Base-by-base conservation (phyloP, 352 stramenopile genomes). In the Phytophthora tentaculata region DNA sequence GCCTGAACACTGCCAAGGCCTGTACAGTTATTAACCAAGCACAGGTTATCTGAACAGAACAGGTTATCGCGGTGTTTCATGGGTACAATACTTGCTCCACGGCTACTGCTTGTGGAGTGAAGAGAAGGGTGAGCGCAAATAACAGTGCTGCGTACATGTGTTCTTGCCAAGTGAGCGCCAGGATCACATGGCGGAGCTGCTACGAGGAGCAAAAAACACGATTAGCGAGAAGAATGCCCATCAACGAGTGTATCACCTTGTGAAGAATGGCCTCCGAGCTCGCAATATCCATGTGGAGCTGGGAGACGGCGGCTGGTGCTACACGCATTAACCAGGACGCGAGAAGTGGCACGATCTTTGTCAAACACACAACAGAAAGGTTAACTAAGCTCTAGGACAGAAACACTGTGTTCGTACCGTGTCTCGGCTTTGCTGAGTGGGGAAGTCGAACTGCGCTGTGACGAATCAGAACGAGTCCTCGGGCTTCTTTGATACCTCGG, bases 61-160 rank as follows among this genome's bases (percentile, higher is more conserved):
- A n/a, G 5, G 35, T 43, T 6, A 43, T 43, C 24, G 37, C 13
- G 6, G 19, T 44, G 3, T 47, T 10, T 16, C 12, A n/a, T 17
- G 3, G 6, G 26, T 5, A 41, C n/a, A 26, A 3, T 67, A 65
- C 67, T 56, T 70, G 55, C 49, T 67, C 22, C 44, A 63, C 60
- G 7, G 57, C 49, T 19, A 51, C 52, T 26, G 55, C 24, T 28
- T 62, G 44, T 39, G 67, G 49, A 28, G 61, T 64, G 49, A 74
- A 64, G 22, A 74, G 61, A 32, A 70, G 23, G 35, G 66, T 19
- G 16, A 74, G 37, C 35, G 55, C 20, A 14, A 74, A 12, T 17
- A 70, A 19, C 5, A 74, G 41, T 10, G 55, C 67, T 24, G 70
- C 67, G 14, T 70, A 23, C 8, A 44, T 58, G 59, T 74, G 43